Evolutionary conservation across 176 grass and related monocot genomes (phyloP), one percentile per base, ranked within the genome.

Genomic region (Poa annua): DNA sequence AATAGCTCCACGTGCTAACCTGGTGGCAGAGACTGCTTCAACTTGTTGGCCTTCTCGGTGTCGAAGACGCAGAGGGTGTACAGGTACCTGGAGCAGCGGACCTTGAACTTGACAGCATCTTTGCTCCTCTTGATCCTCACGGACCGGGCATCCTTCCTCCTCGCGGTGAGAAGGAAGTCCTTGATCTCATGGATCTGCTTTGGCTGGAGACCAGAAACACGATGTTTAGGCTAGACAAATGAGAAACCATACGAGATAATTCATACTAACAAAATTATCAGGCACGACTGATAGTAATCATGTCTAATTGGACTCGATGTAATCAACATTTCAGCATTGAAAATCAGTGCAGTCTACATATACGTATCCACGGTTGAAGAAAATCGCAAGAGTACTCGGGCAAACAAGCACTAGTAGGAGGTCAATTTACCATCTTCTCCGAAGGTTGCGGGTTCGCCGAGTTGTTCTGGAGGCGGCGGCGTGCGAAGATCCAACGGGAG

Each of bases 131-230:
- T 94, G 66, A 94, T 94, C 66, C 89, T 94, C 51, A 94, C 92
- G 11, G 89, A 94, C 13, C 87, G 84, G 22, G 92, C 92, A 79
- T 94, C 92, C 81, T 94, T 94, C 81, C 92, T 92, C 78, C 87
- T 94, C 2, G 81, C 89, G 0, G 92, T 92, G 80, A 94, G 89
- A 68, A 94, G 92, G 89, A 94, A 94, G 75, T 94, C 92, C 86
- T 94, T 94, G 80, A 94, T 90, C 85, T 92, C 92, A 52, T 88
- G 87, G 47, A 94, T 94, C 85, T 94, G 89, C 92, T 94, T 94
- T 44, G 92, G 89, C 92, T 94, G 71, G 52, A 54, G 0, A 71
- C 8, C 19, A 53, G 11, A 75, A 6, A 52, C 42, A 64, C 11
- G 33, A 13, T 55, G 41, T 41, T 82, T 47, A 21, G 26, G 24